phyloP scores from a whole-genome alignment of 768 basidiomycete species.

The Naganishia friedmannii region DNA sequence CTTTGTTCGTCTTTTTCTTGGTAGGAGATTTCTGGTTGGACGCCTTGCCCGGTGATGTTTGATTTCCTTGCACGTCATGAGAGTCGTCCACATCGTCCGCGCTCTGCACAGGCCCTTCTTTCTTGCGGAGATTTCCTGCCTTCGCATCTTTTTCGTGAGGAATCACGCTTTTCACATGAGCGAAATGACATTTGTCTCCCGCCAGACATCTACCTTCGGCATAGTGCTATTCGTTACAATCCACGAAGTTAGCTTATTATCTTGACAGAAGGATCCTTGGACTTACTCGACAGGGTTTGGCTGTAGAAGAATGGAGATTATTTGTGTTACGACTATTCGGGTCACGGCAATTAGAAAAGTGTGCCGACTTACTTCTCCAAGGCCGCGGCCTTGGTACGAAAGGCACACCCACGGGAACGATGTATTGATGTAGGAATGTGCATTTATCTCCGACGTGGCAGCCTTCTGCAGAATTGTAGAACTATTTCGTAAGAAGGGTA shows the following conservation, averaged over 20 bases:
- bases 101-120: neutral
- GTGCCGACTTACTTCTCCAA: conserved; percentile 41
- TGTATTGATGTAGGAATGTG: conserved; percentile 45
- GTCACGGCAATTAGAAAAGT: neutral
- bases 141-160: conserved; percentile 3
- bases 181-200: conserved; percentile 50
- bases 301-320: neutral
- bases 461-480: conserved; percentile 48
- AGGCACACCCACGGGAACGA: conserved; percentile 40
- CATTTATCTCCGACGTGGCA: conserved; percentile 43
- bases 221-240: conserved; percentile 40
- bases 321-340: neutral
- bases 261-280: too few relatives aligned
- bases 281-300: conserved; percentile 28
- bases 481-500: conserved; percentile 35
- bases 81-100: neutral
- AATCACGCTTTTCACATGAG: conserved; percentile 36
- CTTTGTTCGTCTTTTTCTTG: neutral
- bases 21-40: neutral
- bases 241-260: neutral
- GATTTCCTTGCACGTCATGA: neutral
- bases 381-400: conserved; percentile 45
- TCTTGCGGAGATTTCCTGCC: neutral
- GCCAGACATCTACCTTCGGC: conserved; percentile 42
- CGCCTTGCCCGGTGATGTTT: neutral